A percentile compares a stretch with the other conserved stretches of the same genome.
phyloP scores from a whole-genome alignment of 352 stramenopile species.

The Phytophthora ramorum region DNA sequence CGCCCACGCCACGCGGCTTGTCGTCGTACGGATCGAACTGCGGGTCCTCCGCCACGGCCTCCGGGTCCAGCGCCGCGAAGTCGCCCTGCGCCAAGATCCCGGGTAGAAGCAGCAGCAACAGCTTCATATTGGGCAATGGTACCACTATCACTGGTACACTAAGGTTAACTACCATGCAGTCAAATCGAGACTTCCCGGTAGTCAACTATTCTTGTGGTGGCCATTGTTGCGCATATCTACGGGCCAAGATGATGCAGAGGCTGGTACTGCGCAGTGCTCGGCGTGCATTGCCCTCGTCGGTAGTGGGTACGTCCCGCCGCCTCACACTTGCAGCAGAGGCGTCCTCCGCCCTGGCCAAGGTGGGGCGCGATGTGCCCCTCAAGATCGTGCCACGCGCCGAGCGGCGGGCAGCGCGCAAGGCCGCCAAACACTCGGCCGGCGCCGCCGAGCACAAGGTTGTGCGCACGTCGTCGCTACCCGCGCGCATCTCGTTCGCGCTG shows the following conservation, averaged over 20 bases:
- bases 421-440: constrained; percentile 42
- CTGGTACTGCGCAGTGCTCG: constrained; percentile 37
- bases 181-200: background rate
- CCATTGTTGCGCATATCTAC: constrained; percentile 17
- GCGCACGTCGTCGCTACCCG: constrained; percentile 77
- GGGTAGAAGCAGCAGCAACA: constrained; percentile 17
- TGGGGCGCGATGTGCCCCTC: constrained; percentile 67
- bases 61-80: constrained; percentile 45
- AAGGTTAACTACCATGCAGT: background rate
- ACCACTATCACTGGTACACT: too few species aligned
- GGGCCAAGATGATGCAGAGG: constrained; percentile 30
- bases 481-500: constrained; percentile 72
- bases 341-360: constrained; percentile 31
- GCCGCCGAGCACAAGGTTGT: constrained; percentile 49
- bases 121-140: constrained; percentile 4
- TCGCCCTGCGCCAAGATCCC: constrained; percentile 35
- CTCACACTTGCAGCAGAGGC: constrained; percentile 19
- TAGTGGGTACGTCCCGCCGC: constrained; percentile 4
- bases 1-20: constrained; percentile 30
- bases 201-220: background rate
- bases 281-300: background rate
- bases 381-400: constrained; percentile 65
- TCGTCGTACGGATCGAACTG: constrained; percentile 73
- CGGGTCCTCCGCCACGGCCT: constrained; percentile 53
- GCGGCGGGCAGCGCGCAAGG: constrained; percentile 61